Conservation (phyloP, 2,329 filamentous ascomycete species). For the Microsporum canis region DNA sequence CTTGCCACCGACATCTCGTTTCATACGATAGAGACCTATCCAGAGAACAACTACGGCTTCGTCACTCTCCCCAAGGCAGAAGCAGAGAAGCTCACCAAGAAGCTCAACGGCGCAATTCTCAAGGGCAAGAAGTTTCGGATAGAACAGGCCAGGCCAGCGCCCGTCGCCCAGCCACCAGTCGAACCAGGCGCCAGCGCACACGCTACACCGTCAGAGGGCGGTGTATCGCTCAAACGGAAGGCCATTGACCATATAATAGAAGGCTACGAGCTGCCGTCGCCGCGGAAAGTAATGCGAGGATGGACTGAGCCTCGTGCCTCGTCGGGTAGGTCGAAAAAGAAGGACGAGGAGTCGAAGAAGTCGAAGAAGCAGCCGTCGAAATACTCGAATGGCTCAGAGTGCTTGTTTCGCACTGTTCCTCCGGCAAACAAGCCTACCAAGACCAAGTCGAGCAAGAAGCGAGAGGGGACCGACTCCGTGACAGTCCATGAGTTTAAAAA, state of each 20-base stretch:
- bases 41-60: constrained; percentile 83
- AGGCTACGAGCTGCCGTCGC: constrained; percentile 61
- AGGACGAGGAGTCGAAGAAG: constrained; percentile 46
- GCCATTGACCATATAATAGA: constrained; percentile 43
- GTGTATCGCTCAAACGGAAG: constrained; percentile 40
- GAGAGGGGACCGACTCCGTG: constrained; percentile 50
- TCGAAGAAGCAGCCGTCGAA: constrained; percentile 56
- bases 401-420: constrained; percentile 71
- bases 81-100: constrained; percentile 83
- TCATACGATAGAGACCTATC: constrained; percentile 74
- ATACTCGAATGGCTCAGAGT: constrained; percentile 69
- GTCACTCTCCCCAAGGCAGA: constrained; percentile 70
- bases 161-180: no score
- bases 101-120: constrained; percentile 74
- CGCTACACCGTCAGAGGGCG: constrained; percentile 32
- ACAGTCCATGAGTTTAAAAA: constrained; percentile 83
- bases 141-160: constrained; percentile 54
- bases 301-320: constrained; percentile 59
- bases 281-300: constrained; percentile 73
- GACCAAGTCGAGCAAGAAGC: constrained; percentile 32
- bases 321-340: constrained; percentile 36
- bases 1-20: constrained; percentile 74
- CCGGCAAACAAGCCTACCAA: constrained; percentile 42
- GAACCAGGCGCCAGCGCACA: constrained; percentile 24
- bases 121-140: constrained; percentile 77